Percentiles rank a stretch among this genome's conserved stretches.
Conservation (phyloP, 495 filamentous ascomycete genomes). For the Chaetomium fimeti region DNA sequence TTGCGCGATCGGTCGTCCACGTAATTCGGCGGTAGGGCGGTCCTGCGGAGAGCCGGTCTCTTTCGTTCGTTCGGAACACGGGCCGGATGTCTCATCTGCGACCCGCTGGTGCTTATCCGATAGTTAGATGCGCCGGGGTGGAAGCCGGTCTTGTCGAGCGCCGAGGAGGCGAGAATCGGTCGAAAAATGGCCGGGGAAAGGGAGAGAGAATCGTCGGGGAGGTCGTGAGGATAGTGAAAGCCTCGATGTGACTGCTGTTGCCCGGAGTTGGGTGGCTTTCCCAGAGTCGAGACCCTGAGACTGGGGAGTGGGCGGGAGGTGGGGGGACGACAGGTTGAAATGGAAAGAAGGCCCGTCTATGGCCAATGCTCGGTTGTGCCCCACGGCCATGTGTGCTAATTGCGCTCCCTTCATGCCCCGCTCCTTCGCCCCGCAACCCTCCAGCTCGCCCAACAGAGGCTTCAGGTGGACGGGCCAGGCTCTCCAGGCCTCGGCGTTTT, state of each 20-base stretch:
- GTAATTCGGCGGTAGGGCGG: background rate
- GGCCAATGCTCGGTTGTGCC: constrained; percentile 15
- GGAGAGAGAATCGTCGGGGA: background rate
- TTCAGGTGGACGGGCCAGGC: background rate
- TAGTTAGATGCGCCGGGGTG: background rate
- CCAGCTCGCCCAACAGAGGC: background rate
- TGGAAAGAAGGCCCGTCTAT: constrained; percentile 19
- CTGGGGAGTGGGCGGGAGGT: constrained; percentile 5
- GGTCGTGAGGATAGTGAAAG: background rate
- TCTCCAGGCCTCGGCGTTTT: no score
- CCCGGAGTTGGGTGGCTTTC: constrained; percentile 18
- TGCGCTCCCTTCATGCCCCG: constrained; percentile 6
- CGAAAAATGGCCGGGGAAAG: background rate
- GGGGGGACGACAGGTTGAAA: constrained; percentile 21
- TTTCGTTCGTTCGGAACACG: background rate
- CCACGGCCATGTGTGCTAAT: constrained; percentile 9
- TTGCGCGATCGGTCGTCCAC: background rate
- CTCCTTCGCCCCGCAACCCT: background rate
- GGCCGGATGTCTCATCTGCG: background rate
- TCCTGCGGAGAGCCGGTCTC: constrained; percentile 6
- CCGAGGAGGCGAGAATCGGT: constrained; percentile 5
- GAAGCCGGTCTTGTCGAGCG: background rate
- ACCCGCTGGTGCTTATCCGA: background rate
- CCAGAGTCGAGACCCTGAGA: constrained; percentile 12
- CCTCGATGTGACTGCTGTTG: background rate